Evolutionary conservation across 2,329 filamentous ascomycete species (phyloP).

Genomic region (Stagonosporopsis rhizophila): DNA sequence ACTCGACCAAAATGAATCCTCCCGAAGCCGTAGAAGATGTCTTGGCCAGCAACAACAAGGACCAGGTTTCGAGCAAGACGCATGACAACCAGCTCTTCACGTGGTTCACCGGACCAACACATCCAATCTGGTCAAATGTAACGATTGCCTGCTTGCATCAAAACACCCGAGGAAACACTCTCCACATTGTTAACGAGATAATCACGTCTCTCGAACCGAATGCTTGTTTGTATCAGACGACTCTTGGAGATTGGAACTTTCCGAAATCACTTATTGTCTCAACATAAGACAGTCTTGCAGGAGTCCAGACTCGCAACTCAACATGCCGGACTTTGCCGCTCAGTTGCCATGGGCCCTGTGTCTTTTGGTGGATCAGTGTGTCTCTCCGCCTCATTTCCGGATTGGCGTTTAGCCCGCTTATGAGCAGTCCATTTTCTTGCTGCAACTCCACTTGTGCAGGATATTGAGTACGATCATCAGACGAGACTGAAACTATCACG

Average conservation of each 20-base stretch:
- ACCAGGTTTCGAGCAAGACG: not conserved
- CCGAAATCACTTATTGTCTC: not conserved
- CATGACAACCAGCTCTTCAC: not conserved
- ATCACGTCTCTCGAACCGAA: not conserved
- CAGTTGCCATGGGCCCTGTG: not conserved
- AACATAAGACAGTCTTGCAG: not conserved
- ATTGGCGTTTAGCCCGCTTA: not conserved
- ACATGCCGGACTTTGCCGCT: not conserved
- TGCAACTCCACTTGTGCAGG: not conserved
- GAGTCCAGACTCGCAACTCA: not conserved
- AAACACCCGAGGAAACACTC: not conserved
- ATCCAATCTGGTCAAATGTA: not conserved
- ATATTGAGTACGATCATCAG: not conserved
- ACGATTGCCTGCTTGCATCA: not conserved
- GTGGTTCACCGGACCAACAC: not conserved
- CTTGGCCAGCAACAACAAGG: not conserved
- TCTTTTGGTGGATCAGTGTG: not conserved
- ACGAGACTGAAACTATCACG: not conserved
- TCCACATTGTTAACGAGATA: not conserved
- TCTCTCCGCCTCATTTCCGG: not conserved
- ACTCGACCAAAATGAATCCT: not conserved
- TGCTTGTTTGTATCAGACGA: not conserved
- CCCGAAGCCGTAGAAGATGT: not conserved
- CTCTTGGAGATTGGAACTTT: not conserved
- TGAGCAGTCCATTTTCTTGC: not conserved